These are phyloP conservation scores for Salix viminalis DNA, from an alignment of 345 rosid genomes.

Conservation along the genomic window DNA sequence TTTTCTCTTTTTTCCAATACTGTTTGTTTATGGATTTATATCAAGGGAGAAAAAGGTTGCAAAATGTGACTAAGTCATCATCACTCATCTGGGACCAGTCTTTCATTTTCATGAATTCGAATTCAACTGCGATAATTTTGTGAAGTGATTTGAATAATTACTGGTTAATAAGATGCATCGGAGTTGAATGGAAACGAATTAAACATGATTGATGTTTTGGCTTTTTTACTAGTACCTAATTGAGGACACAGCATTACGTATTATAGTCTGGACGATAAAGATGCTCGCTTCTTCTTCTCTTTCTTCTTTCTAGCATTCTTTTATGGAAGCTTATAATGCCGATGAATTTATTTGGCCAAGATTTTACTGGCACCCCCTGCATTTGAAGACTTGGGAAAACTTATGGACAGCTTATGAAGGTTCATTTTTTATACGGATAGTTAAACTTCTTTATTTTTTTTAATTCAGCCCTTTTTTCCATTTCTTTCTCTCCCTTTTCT, in stretches of 20 bases:
- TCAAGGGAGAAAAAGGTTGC: too few relatives aligned
- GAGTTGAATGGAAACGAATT: background rate
- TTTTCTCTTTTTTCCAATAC: background rate
- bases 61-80: background rate
- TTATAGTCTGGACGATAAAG: background rate
- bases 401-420: too few relatives aligned
- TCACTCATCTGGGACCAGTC: background rate
- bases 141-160: background rate
- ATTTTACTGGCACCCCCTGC: too few relatives aligned
- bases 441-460: too few relatives aligned
- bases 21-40: too few relatives aligned
- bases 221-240: background rate
- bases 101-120: background rate
- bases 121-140: background rate
- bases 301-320: background rate
- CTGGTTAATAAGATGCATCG: background rate
- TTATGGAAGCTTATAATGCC: background rate
- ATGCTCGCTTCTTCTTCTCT: background rate
- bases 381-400: too few relatives aligned
- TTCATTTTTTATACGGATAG: too few relatives aligned
- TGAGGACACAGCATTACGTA: background rate
- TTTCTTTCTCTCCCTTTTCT: too few relatives aligned
- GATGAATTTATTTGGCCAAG: too few relatives aligned
- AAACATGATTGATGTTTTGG: background rate
- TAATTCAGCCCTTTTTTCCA: too few relatives aligned